A percentile compares a stretch with the other conserved stretches of the same genome.
phyloP scores from a whole-genome alignment of 345 rosid genomes.

The Eucalyptus victrix region DNA sequence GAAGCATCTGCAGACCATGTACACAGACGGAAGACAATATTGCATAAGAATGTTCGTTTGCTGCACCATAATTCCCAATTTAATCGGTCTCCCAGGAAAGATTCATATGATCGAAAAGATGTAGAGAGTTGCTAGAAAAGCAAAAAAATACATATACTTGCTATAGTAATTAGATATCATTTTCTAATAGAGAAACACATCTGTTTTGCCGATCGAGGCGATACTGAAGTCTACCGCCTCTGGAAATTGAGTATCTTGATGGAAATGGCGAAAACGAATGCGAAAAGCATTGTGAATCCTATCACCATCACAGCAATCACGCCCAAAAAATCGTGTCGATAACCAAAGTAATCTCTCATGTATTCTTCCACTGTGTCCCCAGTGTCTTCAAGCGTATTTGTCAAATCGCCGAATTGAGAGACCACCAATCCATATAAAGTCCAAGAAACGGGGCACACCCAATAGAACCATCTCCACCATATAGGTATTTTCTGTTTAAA shows the following conservation, averaged over 20 bases:
- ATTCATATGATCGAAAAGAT: not conserved
- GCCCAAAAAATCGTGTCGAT: slow-evolving; percentile 14
- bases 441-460: slow-evolving; percentile 27
- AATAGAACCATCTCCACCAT: slow-evolving; percentile 42
- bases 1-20: too few relatives aligned
- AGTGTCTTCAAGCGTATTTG: not conserved
- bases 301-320: slow-evolving; percentile 10
- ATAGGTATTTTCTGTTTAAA: slow-evolving; percentile 17
- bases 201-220: not conserved
- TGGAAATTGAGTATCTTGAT: slow-evolving; percentile 22
- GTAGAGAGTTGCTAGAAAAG: not conserved
- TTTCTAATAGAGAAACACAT: not conserved
- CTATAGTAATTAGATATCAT: not conserved
- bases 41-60: not conserved
- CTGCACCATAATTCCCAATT: not conserved
- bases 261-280: not conserved
- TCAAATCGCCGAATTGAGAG: slow-evolving; percentile 23
- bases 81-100: not conserved
- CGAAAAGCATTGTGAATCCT: slow-evolving; percentile 12
- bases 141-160: not conserved
- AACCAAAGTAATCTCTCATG: slow-evolving; percentile 3
- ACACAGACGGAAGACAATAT: too few relatives aligned
- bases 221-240: not conserved
- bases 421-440: slow-evolving; percentile 21
- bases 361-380: not conserved